A percentile compares a stretch with the other conserved stretches of the same genome.
These are phyloP conservation scores for Funneliformis geosporum DNA, from an alignment of 192 early-diverging fungal genomes.

Conservation along the genomic window DNA sequence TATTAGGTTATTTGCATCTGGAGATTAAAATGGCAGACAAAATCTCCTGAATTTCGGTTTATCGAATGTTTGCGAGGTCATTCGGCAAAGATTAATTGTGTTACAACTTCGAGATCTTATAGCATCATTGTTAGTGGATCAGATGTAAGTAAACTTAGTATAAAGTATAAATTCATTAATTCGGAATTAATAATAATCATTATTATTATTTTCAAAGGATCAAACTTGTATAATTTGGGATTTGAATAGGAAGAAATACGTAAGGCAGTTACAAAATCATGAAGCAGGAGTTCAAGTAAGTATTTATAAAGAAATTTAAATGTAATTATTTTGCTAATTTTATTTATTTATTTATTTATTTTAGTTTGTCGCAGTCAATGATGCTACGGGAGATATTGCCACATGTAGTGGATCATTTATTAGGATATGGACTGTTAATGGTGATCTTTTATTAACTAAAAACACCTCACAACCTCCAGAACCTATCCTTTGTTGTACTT, in stretches of 20 bases:
- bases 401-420: constrained; percentile 60
- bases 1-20: constrained; percentile 62
- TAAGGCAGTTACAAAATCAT: constrained; percentile 56
- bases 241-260: constrained; percentile 63
- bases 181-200: neutral
- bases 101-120: constrained; percentile 57
- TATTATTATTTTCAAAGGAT: constrained; percentile 45
- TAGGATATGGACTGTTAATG: constrained; percentile 65
- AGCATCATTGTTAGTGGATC: constrained; percentile 63
- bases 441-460: constrained; percentile 59
- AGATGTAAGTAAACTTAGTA: constrained; percentile 36
- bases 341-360: neutral
- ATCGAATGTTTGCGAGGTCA: constrained; percentile 62
- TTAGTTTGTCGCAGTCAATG: constrained; percentile 52
- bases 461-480: constrained; percentile 50
- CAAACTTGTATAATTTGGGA: constrained; percentile 67
- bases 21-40: constrained; percentile 49
- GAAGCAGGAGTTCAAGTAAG: constrained; percentile 49
- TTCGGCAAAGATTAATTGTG: constrained; percentile 49
- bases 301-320: neutral
- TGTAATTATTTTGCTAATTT: neutral
- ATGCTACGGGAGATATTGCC: constrained; percentile 67
- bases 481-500: constrained; percentile 53
- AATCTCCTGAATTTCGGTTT: constrained; percentile 49
- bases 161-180: neutral